Conservation (phyloP, 2,329 filamentous ascomycete species). For the Aquanectria penicillioides region DNA sequence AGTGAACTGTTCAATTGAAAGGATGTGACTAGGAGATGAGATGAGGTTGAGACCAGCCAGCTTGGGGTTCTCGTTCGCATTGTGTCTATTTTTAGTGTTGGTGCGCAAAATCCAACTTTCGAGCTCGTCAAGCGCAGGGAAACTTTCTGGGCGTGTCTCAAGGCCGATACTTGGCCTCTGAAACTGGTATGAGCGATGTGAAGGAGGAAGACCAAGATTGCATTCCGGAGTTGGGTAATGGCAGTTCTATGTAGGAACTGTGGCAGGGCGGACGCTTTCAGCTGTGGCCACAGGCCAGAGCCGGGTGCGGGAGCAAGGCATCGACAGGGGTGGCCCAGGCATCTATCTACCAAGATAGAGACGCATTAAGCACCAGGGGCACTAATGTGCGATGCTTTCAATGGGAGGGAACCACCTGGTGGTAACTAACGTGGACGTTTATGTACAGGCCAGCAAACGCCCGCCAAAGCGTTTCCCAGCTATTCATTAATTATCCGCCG, state of each 20-base stretch:
- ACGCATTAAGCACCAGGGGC: constrained; percentile 6
- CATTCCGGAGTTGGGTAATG: background rate
- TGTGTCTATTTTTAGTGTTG: too few relatives aligned
- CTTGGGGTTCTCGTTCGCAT: too few relatives aligned
- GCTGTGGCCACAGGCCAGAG: background rate
- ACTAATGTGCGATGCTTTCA: background rate
- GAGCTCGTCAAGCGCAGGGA: too few relatives aligned
- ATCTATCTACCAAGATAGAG: constrained; percentile 1
- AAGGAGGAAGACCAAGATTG: background rate
- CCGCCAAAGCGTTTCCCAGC: too few relatives aligned
- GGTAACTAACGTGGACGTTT: too few relatives aligned
- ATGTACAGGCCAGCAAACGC: background rate
- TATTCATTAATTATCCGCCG: background rate
- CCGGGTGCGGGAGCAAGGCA: constrained; percentile 3
- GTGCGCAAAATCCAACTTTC: too few relatives aligned
- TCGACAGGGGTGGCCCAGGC: background rate
- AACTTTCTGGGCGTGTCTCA: too few relatives aligned
- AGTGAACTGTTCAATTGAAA: too few relatives aligned
- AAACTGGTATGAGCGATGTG: background rate
- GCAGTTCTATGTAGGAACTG: background rate
- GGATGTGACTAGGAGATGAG: too few relatives aligned
- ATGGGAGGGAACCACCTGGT: background rate
- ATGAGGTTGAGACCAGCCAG: too few relatives aligned
- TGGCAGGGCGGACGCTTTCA: too few relatives aligned
- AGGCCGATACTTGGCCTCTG: too few relatives aligned